These are phyloP conservation scores for Fusarium sp. DNA, from an alignment of 2,329 filamentous ascomycete species.

Conservation along the genomic window DNA sequence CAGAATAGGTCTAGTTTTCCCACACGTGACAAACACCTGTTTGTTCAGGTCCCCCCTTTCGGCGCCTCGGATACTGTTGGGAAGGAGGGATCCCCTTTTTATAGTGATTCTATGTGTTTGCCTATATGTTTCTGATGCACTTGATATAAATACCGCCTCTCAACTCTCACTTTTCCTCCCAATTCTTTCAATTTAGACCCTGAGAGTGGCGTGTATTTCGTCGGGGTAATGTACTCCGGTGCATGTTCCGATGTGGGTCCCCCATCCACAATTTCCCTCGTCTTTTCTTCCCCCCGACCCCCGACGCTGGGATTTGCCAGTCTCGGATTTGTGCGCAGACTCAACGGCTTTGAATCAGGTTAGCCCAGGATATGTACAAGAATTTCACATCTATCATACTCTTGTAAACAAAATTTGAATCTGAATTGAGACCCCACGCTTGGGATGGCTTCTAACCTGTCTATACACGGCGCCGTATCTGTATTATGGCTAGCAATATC, in stretches of 20 bases:
- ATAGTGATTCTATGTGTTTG: not conserved
- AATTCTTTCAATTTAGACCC: constrained; percentile 1
- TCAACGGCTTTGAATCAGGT: constrained; percentile 23
- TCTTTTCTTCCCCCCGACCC: constrained; percentile 43
- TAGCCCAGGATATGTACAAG: not conserved
- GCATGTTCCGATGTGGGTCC: constrained; percentile 27
- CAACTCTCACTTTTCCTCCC: not conserved
- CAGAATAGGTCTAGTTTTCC: constrained; percentile 37
- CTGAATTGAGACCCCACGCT: constrained; percentile 22
- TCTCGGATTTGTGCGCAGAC: constrained; percentile 13
- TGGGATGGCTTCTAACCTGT: constrained; percentile 34
- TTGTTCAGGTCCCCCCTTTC: constrained; percentile 79
- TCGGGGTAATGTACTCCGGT: constrained; percentile 39
- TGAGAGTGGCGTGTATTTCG: constrained; percentile 21
- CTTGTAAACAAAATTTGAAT: constrained; percentile 8
- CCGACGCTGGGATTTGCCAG: constrained; percentile 35
- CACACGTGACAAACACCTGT: constrained; percentile 36
- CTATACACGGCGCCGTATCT: constrained; percentile 34
- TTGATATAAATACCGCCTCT: constrained; percentile 71
- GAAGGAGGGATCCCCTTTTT: not conserved
- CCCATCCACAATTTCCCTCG: constrained; percentile 33
- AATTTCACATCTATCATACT: not conserved
- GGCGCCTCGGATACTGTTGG: constrained; percentile 69
- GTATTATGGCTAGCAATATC: constrained; percentile 40
- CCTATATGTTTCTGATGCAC: constrained; percentile 61